These are phyloP conservation scores for Globisporangium okanoganense DNA, from an alignment of 352 stramenopile genomes.

Conservation along the genomic window DNA sequence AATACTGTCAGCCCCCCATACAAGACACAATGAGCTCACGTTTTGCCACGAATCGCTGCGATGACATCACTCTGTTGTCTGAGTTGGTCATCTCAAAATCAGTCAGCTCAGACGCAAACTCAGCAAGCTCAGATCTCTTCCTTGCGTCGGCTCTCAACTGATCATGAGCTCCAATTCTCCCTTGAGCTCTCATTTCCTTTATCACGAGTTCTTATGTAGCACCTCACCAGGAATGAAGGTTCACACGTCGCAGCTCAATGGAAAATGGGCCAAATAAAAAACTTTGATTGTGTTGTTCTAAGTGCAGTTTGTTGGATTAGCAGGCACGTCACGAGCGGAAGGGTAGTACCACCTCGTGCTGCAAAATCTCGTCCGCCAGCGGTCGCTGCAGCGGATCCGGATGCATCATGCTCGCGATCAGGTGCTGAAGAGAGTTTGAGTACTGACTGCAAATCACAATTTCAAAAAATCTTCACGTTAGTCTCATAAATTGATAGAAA, in stretches of 20 bases:
- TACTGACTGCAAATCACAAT: slow-evolving; percentile 79
- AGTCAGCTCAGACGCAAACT: too few relatives aligned
- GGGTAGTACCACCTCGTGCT: slow-evolving; percentile 76
- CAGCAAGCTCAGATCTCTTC: too few relatives aligned
- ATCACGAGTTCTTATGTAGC: too few relatives aligned
- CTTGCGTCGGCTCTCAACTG: too few relatives aligned
- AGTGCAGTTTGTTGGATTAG: not conserved
- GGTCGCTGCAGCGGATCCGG: slow-evolving; percentile 78
- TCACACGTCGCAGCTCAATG: too few relatives aligned
- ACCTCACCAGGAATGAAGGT: too few relatives aligned
- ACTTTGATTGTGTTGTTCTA: not conserved
- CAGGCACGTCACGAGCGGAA: slow-evolving; percentile 28
- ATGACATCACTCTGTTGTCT: slow-evolving; percentile 7
- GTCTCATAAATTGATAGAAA: not conserved
- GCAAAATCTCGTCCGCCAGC: slow-evolving; percentile 77
- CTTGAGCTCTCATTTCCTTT: too few relatives aligned
- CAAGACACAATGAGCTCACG: not conserved
- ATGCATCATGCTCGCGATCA: slow-evolving; percentile 87
- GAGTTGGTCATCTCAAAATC: slow-evolving; percentile 1
- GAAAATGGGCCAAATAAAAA: not conserved
- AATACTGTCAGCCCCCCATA: not conserved
- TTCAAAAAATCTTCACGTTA: not conserved
- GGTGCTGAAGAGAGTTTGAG: slow-evolving; percentile 83
- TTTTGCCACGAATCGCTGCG: not conserved
- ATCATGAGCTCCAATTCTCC: not conserved